Evolutionary conservation across 148 eudicot genomes (phyloP).

Genomic region (Polygonum maritimum): DNA sequence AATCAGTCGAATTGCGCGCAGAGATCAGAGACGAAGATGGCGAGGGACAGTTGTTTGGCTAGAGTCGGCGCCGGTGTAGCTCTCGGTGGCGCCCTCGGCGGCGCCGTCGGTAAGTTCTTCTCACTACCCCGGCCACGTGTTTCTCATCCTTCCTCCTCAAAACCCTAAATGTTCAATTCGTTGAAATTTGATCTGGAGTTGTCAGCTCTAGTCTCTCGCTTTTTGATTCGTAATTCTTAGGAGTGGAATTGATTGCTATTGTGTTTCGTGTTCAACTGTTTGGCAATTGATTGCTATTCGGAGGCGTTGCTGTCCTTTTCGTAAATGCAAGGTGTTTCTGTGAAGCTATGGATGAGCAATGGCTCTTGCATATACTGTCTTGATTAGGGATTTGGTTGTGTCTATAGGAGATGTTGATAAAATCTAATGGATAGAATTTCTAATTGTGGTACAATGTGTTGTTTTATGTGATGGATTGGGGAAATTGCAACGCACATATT

Average conservation of each 20-base stretch:
- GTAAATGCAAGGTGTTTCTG: not conserved
- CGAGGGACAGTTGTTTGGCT: constrained; percentile 72
- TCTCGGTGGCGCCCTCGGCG: constrained; percentile 85
- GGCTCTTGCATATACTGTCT: not conserved
- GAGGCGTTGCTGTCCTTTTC: not conserved
- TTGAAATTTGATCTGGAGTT: not conserved
- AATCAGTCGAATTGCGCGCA: not conserved
- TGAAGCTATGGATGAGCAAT: not conserved
- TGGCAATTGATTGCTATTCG: not conserved
- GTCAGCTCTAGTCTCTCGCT: not conserved
- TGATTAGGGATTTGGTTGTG: no score
- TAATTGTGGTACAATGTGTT: not conserved
- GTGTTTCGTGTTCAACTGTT: not conserved
- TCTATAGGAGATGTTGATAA: no score
- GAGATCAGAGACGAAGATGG: constrained; percentile 30
- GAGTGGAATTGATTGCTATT: not conserved
- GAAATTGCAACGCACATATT: not conserved
- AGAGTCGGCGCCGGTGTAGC: constrained; percentile 75
- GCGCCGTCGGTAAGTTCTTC: constrained; percentile 59
- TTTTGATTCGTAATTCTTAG: not conserved
- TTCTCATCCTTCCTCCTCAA: constrained; percentile 6
- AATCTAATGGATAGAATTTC: not conserved
- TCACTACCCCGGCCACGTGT: no score
- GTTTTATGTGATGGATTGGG: not conserved
- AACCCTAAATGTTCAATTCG: not conserved